Base-by-base conservation (phyloP, 352 stramenopile species). In the Phytophthora hibernalis region DNA sequence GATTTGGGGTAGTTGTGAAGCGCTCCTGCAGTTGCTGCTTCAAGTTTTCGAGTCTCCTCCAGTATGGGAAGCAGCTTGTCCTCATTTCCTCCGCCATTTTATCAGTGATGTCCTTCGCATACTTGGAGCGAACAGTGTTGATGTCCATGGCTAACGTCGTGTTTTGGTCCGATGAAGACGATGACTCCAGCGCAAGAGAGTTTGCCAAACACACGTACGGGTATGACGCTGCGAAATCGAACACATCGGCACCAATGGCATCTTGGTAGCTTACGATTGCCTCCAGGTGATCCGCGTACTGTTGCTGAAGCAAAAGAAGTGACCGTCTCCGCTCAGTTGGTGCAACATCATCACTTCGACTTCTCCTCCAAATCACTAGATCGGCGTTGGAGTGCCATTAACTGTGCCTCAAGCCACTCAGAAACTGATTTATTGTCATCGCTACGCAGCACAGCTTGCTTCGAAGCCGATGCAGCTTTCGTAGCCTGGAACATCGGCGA, bases 191-290 rank as follows among this genome's bases (percentile, higher is more conserved):
- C 16, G 21, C 16, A 22, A 70, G 37, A 0, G 63, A 40, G 12
- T 42, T 61, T 16, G 63, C 18, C 22, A 80, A 26, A 54, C 79
- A 80, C 13, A 73, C 53, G 53, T 80, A 86, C 16, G 77, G 75
- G n/a, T 77, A 77, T 1, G 65, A 74, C 0, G 77, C 68, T 33
- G 79, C 79, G 28, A 88, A 86, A 22, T 88, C 79, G 18, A 82
- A 79, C 1, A 84, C 65, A 16, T 88, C 74, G 20, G 55, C 61
- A 0, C 59, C 77, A 10, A 85, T 49, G 2, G 70, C 52, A 21
- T 88, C 77, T 33, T 88, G 72, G 15, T 74, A 86, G 15, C 42
- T 42, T 12, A 82, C 77, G 2, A 12, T 53, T 13, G 63, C 59
- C 20, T 22, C 31, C 13, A 87, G 59, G 35, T 74, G 64, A 5